Conservation (phyloP, 805 yeast species). For the Monosporozyma unispora region DNA sequence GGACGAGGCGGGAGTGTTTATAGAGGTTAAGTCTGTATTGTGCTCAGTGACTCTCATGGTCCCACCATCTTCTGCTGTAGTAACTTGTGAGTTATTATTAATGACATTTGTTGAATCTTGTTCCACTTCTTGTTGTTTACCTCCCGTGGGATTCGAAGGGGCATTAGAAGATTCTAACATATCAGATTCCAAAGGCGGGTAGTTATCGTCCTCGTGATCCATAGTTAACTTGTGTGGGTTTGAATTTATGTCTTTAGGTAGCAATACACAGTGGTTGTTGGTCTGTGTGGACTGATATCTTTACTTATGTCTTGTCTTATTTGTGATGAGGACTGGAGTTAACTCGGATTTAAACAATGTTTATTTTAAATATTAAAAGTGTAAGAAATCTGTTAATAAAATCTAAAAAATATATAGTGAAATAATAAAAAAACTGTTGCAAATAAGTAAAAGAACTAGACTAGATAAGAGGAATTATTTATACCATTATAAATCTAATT, state of each 20-base stretch:
- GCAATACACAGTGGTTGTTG: no score
- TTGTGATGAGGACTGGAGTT: neutral
- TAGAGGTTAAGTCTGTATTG: neutral
- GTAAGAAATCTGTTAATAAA: neutral
- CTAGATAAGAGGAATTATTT: no score
- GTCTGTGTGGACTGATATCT: neutral
- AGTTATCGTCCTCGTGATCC: slow-evolving; percentile 9
- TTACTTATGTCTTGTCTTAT: neutral
- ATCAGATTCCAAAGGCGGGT: slow-evolving; percentile 15
- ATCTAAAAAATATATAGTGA: no score
- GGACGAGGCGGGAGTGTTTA: neutral
- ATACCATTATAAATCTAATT: slow-evolving; percentile 2
- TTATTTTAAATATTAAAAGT: neutral
- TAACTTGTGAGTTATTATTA: no score
- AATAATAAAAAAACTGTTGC: no score
- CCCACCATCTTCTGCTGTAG: no score
- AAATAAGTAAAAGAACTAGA: no score
- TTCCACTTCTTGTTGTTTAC: neutral
- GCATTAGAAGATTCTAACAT: neutral
- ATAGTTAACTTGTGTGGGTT: neutral
- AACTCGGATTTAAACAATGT: neutral
- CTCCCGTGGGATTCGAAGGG: neutral
- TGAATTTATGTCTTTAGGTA: no score
- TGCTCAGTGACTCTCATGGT: neutral
- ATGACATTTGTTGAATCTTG: no score